Base-by-base conservation (phyloP, 805 yeast genomes). In the Spathaspora passalidarum region DNA sequence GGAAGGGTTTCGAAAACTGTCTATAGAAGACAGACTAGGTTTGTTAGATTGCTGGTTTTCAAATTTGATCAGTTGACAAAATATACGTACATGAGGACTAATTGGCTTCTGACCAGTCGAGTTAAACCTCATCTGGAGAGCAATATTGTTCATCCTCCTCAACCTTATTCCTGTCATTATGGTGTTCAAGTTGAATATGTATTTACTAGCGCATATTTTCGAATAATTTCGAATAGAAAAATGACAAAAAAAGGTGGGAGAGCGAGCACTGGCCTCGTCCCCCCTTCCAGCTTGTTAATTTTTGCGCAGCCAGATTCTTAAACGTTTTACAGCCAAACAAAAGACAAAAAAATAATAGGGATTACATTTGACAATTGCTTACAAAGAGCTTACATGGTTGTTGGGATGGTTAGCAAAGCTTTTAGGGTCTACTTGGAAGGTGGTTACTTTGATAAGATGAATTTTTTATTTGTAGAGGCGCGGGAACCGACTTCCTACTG, bases 1-100 rank as follows among this genome's bases (percentile, higher is more conserved):
- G 26, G 26, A 50, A 56, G n/a, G 60, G 52, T 25, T 42, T 49
- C 2, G 51, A 44, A 43, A 51, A 56, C 29, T 51, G 48, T 17
- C 51, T 35, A 39, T 54, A 56, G 36, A 56, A 51, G 9, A 44
- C 47, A 14, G 45, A 42, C 50, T 54, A 32, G 13, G 7, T 22
- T 14, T 26, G 35, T 25, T 35, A 39, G 49, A 18, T 22, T 16
- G 5, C 16, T 39, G 13, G n/a, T 13, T 18, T 18, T 13, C 13
- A 4, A 10, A 25, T 14, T 17, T 18, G 10, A n/a, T 7, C n/a
- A 23, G 10, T 3, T 7, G 6, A 8, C n/a, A 21, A 20, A 36
- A 8, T 20, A 32, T 22, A 43, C 46, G 7, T 36, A 43, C 46
- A 43, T 43, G 46, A 16, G 46, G 46, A 35, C 22, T 41, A 8